phyloP scores from a whole-genome alignment of 345 rosid species.

The Eucalyptus polyanthemos region DNA sequence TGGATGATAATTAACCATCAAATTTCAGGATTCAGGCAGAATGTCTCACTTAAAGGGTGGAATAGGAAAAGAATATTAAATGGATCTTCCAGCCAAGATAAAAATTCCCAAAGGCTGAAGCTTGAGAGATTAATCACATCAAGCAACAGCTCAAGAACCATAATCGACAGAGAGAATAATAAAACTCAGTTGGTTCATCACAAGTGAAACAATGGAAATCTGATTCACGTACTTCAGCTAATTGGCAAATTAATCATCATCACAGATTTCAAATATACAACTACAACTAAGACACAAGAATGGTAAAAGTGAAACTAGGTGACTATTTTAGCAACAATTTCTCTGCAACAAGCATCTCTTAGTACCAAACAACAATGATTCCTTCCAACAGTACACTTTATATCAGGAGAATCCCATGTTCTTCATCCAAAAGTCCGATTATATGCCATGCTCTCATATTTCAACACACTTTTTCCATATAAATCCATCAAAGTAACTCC shows the following conservation, averaged over 20 bases:
- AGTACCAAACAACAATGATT: not conserved
- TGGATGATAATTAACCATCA: not conserved
- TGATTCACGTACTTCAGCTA: not conserved
- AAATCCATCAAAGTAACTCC: not conserved
- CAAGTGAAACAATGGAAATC: not conserved
- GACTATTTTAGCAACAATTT: not conserved
- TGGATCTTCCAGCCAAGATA: not conserved
- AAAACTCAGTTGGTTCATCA: not conserved
- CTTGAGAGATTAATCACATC: not conserved
- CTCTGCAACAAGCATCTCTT: not conserved
- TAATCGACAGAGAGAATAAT: not conserved
- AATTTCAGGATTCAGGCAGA: not conserved
- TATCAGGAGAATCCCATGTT: not conserved
- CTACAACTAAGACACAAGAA: not conserved
- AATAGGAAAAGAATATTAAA: not conserved
- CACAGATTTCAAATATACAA: not conserved
- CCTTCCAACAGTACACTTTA: not conserved
- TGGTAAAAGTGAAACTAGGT: not conserved
- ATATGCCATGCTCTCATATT: not conserved
- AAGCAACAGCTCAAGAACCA: not conserved
- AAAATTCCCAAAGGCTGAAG: not conserved
- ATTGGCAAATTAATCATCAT: not conserved
- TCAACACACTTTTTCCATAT: not conserved
- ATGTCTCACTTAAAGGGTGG: not conserved
- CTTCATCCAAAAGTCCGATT: not conserved